A percentile compares a stretch with the other conserved stretches of the same genome.
Evolutionary conservation across 768 basidiomycete species (phyloP).

Genomic region (Pleurotus cornucopiae): DNA sequence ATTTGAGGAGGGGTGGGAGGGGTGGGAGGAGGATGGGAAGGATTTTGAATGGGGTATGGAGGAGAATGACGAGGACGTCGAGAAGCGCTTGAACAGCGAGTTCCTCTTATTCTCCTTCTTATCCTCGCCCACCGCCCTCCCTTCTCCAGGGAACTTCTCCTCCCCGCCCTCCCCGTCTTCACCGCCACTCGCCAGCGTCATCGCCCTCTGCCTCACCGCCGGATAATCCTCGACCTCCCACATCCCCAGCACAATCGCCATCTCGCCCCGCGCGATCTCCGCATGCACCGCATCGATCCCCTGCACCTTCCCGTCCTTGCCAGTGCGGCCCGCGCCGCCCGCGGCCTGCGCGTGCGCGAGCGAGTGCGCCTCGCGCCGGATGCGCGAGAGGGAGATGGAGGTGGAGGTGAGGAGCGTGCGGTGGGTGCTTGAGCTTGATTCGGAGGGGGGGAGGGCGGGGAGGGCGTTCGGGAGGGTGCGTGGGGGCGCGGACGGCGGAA

Average conservation of each 20-base stretch:
- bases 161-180: neutral
- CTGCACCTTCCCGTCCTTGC: neutral
- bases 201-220: neutral
- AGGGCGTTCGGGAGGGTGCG: neutral
- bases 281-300: conserved; percentile 36
- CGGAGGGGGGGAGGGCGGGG: neutral
- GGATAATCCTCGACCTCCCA: conserved; percentile 28
- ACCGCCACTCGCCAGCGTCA: neutral
- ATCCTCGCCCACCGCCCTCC: neutral
- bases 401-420: neutral
- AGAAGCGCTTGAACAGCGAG: neutral
- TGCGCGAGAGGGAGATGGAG: neutral
- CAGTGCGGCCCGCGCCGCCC: neutral
- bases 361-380: neutral
- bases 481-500: too few species aligned
- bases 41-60: neutral
- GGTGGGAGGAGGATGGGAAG: too few species aligned
- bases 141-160: neutral
- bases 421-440: neutral
- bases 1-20: neutral
- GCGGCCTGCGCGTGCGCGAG: neutral
- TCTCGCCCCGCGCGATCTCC: conserved; percentile 65
- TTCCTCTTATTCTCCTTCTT: neutral
- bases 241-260: conserved; percentile 59
- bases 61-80: neutral